A percentile compares a stretch with the other conserved stretches of the same genome.
These are phyloP conservation scores for Dioscorea dumetorum DNA, from an alignment of 106 monocot genomes.

Conservation along the genomic window DNA sequence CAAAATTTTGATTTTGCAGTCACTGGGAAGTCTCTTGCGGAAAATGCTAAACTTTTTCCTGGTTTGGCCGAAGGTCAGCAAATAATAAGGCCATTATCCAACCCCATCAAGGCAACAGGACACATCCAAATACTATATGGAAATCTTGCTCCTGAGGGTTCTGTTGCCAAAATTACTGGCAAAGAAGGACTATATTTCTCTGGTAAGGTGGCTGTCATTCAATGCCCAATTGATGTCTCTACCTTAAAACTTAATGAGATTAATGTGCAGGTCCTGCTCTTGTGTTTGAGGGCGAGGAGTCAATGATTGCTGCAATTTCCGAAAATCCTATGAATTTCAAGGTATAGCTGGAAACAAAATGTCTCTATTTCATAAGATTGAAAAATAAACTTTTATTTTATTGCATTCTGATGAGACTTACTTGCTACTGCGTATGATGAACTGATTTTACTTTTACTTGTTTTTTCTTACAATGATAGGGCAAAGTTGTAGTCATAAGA, in stretches of 20 bases:
- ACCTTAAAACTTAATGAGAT: not conserved
- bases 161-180: constrained; percentile 98
- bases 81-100: constrained; percentile 72
- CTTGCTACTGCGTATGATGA: not conserved
- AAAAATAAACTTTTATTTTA: not conserved
- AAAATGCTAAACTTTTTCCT: constrained; percentile 83
- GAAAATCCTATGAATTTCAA: constrained; percentile 83
- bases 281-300: constrained; percentile 93
- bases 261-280: constrained; percentile 72
- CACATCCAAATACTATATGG: constrained; percentile 95
- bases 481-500: constrained; percentile 90
- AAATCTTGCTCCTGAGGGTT: constrained; percentile 95
- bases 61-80: constrained; percentile 86
- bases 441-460: not conserved
- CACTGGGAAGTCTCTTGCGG: constrained; percentile 86
- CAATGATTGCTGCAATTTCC: constrained; percentile 86
- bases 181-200: constrained; percentile 89
- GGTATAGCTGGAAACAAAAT: constrained; percentile 24
- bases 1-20: constrained; percentile 35
- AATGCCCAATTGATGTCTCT: not conserved
- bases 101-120: constrained; percentile 90
- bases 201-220: not conserved
- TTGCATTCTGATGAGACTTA: not conserved
- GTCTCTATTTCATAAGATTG: not conserved
- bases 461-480: constrained; percentile 21